Evolutionary conservation across 495 filamentous ascomycete species (phyloP).

Genomic region (Letharia columbiana): DNA sequence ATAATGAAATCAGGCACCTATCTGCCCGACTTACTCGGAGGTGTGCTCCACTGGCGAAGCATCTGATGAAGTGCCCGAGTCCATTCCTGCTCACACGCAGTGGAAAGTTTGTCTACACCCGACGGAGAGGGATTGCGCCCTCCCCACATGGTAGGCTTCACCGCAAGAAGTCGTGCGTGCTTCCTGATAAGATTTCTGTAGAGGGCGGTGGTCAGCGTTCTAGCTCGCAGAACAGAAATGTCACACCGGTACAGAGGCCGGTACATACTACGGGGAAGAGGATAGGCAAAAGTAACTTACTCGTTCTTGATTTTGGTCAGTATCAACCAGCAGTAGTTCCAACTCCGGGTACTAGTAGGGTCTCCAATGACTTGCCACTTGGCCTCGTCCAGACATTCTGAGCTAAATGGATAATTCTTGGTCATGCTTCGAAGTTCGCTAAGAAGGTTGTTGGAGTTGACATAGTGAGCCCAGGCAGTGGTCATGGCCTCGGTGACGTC

Average conservation of each 20-base stretch:
- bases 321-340: slow-evolving; percentile 72
- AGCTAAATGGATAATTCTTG: slow-evolving; percentile 63
- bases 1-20: slow-evolving; percentile 9
- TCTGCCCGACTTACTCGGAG: slow-evolving; percentile 35
- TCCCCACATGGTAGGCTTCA: slow-evolving; percentile 67
- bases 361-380: slow-evolving; percentile 57
- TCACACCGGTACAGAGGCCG: neutral
- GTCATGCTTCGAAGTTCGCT: slow-evolving; percentile 62
- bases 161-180: slow-evolving; percentile 52
- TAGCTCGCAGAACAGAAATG: neutral
- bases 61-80: slow-evolving; percentile 54
- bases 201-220: neutral
- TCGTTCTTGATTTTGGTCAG: slow-evolving; percentile 58
- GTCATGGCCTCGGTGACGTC: slow-evolving; percentile 62
- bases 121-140: slow-evolving; percentile 45
- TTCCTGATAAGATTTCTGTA: slow-evolving; percentile 40
- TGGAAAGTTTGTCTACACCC: slow-evolving; percentile 49
- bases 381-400: slow-evolving; percentile 57
- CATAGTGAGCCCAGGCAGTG: slow-evolving; percentile 63
- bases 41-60: slow-evolving; percentile 59
- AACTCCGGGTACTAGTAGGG: slow-evolving; percentile 56
- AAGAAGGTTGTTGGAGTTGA: slow-evolving; percentile 64
- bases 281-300: slow-evolving; percentile 37
- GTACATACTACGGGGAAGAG: neutral
- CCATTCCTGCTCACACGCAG: slow-evolving; percentile 61